Evolutionary conservation across 257 asterid species (phyloP), one percentile per base, ranked within the genome.

Genomic region (Salvia hispanica): DNA sequence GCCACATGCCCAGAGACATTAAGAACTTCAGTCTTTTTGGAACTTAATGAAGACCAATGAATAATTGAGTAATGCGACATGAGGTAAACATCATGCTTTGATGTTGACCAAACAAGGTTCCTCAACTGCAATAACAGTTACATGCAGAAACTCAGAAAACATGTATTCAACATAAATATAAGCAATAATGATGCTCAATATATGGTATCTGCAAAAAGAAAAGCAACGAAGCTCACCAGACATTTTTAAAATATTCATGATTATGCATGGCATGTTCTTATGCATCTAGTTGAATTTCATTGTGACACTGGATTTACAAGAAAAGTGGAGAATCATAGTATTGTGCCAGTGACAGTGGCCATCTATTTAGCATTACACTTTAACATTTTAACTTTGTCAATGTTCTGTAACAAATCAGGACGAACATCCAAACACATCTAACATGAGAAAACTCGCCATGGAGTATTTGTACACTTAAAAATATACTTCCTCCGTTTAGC

Each of bases 81-180:
- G 54, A 85, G 86, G 72, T 85, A 85, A 67, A 82, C 91, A 73
- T 85, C 91, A 75, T 85, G 88, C 80, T 85, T 85, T 16, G 91
- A 82, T 28, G 91, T 78, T 18, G 91, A 72, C 88, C 91, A 85
- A 45, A 85, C 88, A 75, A 85, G 66, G 74, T 85, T 85, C 72
- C 91, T 82, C 75, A 85, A 77, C 91, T 85, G 83, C 82, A 80
- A 66, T 28, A 45, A 59, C 33, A 71, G 37, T 28, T 45, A 55
- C 18, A 71, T 40, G 54, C 1, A 42, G 25, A 10, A 61, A 54
- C 33, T 16, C 34, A 13, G 13, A 48, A 25, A 58, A 45, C 28
- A 10, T 39, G 2, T 11, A 14, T 16, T 50, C 54, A 43, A 25
- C 11, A 66, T 14, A 46, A 58, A 25, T n/a, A 66, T 14, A 46